A percentile compares a stretch with the other conserved stretches of the same genome.
These are phyloP conservation scores for Diaporthe helianthi DNA, from an alignment of 2,329 filamentous ascomycete genomes.

Conservation along the genomic window DNA sequence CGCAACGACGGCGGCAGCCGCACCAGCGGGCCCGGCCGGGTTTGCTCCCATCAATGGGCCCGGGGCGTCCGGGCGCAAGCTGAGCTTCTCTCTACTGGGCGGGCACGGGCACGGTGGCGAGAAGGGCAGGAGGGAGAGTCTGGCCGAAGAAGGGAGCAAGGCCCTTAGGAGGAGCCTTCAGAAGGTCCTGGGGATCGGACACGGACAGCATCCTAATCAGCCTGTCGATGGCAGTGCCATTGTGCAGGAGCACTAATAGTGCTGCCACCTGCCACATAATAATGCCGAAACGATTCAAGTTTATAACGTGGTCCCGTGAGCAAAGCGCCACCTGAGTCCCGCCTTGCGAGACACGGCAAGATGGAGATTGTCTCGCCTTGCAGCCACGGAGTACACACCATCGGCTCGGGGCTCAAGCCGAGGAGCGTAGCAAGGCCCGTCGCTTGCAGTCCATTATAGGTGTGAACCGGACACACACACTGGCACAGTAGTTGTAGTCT, in stretches of 20 bases:
- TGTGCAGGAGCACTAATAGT: conserved; percentile 23
- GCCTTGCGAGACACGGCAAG: background rate
- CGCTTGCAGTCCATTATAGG: background rate
- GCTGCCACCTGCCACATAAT: background rate
- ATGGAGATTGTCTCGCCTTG: background rate
- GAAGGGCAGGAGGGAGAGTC: conserved; percentile 31
- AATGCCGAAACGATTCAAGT: conserved; percentile 8
- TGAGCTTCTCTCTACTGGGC: conserved; percentile 39
- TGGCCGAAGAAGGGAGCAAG: conserved; percentile 41
- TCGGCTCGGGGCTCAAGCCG: background rate
- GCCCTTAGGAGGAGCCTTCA: conserved; percentile 55
- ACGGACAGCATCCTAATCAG: conserved; percentile 31
- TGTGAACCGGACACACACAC: background rate
- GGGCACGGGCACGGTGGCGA: conserved; percentile 29
- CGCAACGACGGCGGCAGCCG: conserved; percentile 37
- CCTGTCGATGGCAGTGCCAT: conserved; percentile 20
- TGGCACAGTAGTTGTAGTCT: background rate
- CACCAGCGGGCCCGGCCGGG: background rate
- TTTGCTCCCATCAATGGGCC: background rate
- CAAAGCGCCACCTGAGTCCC: background rate
- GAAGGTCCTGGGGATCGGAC: conserved; percentile 52
- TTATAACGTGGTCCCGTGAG: background rate
- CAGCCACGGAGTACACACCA: background rate
- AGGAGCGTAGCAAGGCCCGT: background rate
- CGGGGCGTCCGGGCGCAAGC: conserved; percentile 32